Conservation (phyloP, 2,329 filamentous ascomycete genomes). For the Alternaria sp. region DNA sequence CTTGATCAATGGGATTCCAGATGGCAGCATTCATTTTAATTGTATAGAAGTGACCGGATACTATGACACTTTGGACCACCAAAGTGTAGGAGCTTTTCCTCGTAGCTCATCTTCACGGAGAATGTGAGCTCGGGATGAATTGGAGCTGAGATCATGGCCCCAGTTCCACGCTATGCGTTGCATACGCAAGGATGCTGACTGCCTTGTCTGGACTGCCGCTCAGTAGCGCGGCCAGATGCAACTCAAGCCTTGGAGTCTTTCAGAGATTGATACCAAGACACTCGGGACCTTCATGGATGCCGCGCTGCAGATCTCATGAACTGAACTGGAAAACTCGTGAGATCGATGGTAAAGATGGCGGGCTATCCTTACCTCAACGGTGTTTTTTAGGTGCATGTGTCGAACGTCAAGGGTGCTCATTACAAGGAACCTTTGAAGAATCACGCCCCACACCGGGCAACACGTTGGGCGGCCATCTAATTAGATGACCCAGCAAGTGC, state of each 20-base stretch:
- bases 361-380: constrained; percentile 1
- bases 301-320: neutral
- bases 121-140: neutral
- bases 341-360: neutral
- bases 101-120: neutral
- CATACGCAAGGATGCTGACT: neutral
- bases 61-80: neutral
- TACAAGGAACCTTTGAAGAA: neutral
- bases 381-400: neutral
- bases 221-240: neutral
- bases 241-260: neutral
- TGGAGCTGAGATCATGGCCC: neutral
- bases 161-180: neutral
- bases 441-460: neutral
- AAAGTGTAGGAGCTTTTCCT: neutral
- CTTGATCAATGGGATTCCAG: neutral
- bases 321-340: neutral
- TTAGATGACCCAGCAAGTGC: constrained; percentile 8
- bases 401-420: neutral
- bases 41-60: neutral
- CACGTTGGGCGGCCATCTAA: constrained; percentile 10
- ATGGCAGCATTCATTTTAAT: neutral
- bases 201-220: constrained; percentile 1
- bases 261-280: constrained; percentile 1
- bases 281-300: neutral